Conservation (phyloP, 371 early-diverging fungal genomes). For the Parasitella parasitica region DNA sequence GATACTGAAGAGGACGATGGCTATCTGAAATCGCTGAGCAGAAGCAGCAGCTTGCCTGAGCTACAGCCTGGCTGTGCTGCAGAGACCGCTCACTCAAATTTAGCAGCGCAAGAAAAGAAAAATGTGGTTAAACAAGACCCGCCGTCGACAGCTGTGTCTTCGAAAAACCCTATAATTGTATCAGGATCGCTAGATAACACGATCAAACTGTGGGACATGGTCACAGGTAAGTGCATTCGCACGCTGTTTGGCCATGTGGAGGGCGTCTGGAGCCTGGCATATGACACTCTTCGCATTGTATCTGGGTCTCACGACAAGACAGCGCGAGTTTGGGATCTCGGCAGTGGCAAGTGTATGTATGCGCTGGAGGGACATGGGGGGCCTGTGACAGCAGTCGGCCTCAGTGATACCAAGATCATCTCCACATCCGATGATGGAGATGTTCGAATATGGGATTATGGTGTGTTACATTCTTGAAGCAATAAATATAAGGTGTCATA, state of each 20-base stretch:
- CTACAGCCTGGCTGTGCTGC: slow-evolving; percentile 5
- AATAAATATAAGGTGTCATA: too few relatives aligned
- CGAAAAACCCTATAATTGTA: slow-evolving; percentile 63
- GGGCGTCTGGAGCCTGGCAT: slow-evolving; percentile 88
- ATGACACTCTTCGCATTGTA: slow-evolving; percentile 88
- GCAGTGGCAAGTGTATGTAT: slow-evolving; percentile 78
- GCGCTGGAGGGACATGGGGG: slow-evolving; percentile 69
- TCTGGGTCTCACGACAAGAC: slow-evolving; percentile 88
- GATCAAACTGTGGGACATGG: slow-evolving; percentile 84
- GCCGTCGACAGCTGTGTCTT: neutral
- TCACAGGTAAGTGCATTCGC: slow-evolving; percentile 75
- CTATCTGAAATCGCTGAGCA: neutral
- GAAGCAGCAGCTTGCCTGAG: neutral
- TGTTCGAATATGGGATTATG: slow-evolving; percentile 80
- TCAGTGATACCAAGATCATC: slow-evolving; percentile 87
- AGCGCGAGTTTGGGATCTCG: slow-evolving; percentile 95
- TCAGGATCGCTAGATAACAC: slow-evolving; percentile 90
- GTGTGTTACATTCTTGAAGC: slow-evolving; percentile 10
- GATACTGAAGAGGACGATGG: slow-evolving; percentile 1
- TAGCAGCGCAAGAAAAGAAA: neutral
- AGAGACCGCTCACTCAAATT: neutral
- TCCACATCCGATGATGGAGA: slow-evolving; percentile 85
- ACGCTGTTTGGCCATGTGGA: slow-evolving; percentile 91
- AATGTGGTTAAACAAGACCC: neutral
- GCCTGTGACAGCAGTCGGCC: slow-evolving; percentile 73